Base-by-base conservation (phyloP, 129 eudicot species). In the Silybum marianum region DNA sequence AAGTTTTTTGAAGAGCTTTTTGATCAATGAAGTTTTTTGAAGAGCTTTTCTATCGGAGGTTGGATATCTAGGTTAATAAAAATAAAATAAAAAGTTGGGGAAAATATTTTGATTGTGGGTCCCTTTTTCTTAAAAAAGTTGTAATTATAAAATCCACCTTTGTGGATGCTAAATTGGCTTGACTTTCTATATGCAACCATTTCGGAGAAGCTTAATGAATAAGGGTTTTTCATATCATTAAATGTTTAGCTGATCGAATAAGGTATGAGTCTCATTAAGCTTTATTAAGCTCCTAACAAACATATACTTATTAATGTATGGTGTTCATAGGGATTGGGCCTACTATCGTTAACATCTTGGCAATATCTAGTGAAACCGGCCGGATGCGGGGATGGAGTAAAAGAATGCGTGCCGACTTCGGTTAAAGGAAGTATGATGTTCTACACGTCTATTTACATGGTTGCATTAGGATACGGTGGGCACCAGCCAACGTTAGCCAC, bases 381-480 rank as follows among this genome's bases (percentile, higher is more conserved):
- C 3, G 97, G 94, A 24, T 95, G 98, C 73, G 98, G 96, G 3
- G 93, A 90, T 12, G 94, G 93, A 42, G 72, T 82, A 68, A 71
- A 83, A 34, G 28, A 69, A 9, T 95, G 98, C 51, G 26, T 38
- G 22, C 88, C 89, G 0, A n/a, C 84, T 12, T 82, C 94, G 8
- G 12, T 86, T 1, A 24, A 68, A 18, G 94, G 92, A 63, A 24
- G 81, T 0, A 46, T 54, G 73, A 39, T 92, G 51, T 94, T 94
- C 69, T 91, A 94, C 84, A 5, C 89, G n/a, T 87, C 97, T 7
- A 91, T 91, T 22, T 94, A 91, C 85, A 62, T 94, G 68, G 95
- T 91, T 70, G 98, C 98, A 1, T 85, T 94, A 44, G 98, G 98
- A 14, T 94, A 94, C 65, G 98, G 98, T 5, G 98, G 98, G 19